Percentiles rank a stretch among this genome's conserved stretches.
phyloP scores from a whole-genome alignment of 1,284 basidiomycete species.

The Heterobasidion occidentale region DNA sequence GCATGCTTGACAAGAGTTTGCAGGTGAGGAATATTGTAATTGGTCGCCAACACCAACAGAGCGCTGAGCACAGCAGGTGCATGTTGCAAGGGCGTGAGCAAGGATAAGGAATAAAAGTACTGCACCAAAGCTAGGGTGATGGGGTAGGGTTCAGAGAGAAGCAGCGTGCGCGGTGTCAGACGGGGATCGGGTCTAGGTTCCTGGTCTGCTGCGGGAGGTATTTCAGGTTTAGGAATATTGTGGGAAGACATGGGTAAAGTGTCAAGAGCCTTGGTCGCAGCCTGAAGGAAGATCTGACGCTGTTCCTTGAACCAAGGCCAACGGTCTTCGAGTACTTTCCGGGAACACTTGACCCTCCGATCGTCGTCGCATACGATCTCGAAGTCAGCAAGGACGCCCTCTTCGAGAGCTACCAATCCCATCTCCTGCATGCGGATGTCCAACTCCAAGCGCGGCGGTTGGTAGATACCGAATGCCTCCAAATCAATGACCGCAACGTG shows the following conservation, averaged over 20 bases:
- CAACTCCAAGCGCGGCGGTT: conserved; percentile 66
- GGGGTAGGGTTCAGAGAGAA: conserved; percentile 84
- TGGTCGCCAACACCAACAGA: conserved; percentile 77
- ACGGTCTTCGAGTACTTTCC: conserved; percentile 74
- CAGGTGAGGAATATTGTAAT: conserved; percentile 75
- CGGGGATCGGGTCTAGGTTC: conserved; percentile 61
- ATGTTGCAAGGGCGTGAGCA: conserved; percentile 86
- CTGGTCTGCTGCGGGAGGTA: conserved; percentile 38
- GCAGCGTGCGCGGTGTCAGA: conserved; percentile 70
- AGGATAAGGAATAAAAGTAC: conserved; percentile 84
- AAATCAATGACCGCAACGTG: conserved; percentile 87
- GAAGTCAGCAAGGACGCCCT: conserved; percentile 75
- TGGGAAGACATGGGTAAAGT: conserved; percentile 49
- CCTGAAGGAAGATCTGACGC: conserved; percentile 46
- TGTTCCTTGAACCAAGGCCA: conserved; percentile 94
- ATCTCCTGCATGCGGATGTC: conserved; percentile 69
- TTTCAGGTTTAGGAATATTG: conserved; percentile 50
- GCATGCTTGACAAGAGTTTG: conserved; percentile 81
- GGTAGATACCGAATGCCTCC: conserved; percentile 91
- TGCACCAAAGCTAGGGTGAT: conserved; percentile 86
- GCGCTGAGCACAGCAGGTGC: conserved; percentile 85
- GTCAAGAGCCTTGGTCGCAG: conserved; percentile 46
- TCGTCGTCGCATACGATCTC: conserved; percentile 90
- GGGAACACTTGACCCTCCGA: conserved; percentile 73
- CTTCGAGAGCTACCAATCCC: conserved; percentile 73